Percentiles rank a stretch among this genome's conserved stretches.
phyloP scores from a whole-genome alignment of 2,329 filamentous ascomycete genomes.

The Trichoderma simmonsii region DNA sequence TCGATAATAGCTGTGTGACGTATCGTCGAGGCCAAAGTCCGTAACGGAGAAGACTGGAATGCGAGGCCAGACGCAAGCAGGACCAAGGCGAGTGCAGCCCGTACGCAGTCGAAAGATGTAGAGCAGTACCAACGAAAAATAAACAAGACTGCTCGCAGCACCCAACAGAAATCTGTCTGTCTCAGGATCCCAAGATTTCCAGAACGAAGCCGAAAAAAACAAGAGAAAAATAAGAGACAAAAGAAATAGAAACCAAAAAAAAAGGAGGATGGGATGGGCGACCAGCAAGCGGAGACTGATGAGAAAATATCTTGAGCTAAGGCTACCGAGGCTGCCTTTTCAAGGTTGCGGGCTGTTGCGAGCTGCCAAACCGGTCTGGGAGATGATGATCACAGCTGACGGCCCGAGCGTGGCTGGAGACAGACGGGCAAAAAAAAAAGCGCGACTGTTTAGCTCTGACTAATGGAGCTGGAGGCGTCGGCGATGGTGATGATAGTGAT shows the following conservation, averaged over 20 bases:
- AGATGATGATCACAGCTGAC: slow-evolving; percentile 9
- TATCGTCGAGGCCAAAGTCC: not conserved
- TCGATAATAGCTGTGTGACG: not conserved
- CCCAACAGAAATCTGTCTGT: not conserved
- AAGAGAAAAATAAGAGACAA: slow-evolving; percentile 28
- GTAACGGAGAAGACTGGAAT: slow-evolving; percentile 17
- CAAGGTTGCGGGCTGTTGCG: slow-evolving; percentile 10
- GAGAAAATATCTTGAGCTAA: slow-evolving; percentile 12
- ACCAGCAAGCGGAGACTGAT: slow-evolving; percentile 20
- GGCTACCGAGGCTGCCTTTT: slow-evolving; percentile 6
- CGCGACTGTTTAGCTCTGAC: not conserved
- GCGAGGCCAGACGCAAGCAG: slow-evolving; percentile 14
- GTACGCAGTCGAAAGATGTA: not conserved
- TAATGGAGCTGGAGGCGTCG: not conserved
- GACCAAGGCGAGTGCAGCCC: not conserved
- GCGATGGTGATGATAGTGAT: not conserved
- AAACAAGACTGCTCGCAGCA: not conserved
- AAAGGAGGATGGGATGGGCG: slow-evolving; percentile 7
- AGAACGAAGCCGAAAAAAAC: not conserved
- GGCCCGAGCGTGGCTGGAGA: slow-evolving; percentile 5
- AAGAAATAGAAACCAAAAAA: slow-evolving; percentile 10
- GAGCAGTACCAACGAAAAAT: not conserved
- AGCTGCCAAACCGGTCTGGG: slow-evolving; percentile 15
- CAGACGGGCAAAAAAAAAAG: not conserved
- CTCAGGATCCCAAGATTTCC: not conserved